Base-by-base conservation (phyloP, 1,284 basidiomycete species). In the Takashimella tepidaria region DNA sequence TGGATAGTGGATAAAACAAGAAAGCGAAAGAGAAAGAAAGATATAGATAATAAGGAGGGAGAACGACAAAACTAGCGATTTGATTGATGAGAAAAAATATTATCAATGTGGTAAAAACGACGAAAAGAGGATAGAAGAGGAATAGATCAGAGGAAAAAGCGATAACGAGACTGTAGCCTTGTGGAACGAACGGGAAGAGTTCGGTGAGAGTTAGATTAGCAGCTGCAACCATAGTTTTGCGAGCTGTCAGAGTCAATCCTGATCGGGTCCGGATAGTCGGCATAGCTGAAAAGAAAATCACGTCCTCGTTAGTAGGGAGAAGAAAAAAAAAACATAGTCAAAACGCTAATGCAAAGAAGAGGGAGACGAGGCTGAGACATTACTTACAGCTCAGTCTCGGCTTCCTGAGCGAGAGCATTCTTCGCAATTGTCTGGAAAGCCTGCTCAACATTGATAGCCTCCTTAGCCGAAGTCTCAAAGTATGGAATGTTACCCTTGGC, bases 401-500 rank as follows among this genome's bases (percentile, higher is more conserved):
- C 87, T 76, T 97, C 96, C 78, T 97, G 95, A 73, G 92, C 90
- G 60, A 99, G 79, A 3, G 96, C 96, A 72, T 97, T 98, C 85
- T 95, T 93, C 16, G 95, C 95, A 59, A 98, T 95, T 3, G 95
- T 97, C 77, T 97, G 93, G 86, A 99, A 99, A 4, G 96, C 96
- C 77, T 98, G 93, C 75, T 99, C 96, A 54, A 98, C 95, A 68
- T 99, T 99, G 82, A 98, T 98, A 19, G 96, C 95, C 76, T 99
- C 96, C 79, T 98, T 98, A 43, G 96, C 96, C 10, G 95, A 98
- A 1, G 96, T 98, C 80, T 99, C 96, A 76, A 98, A 99, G 78
- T 98, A 99, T 13, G 96, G 96, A 64, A 98, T 98, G 78, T 98
- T 98, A 69, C 96, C 96, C 79, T 98, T 98, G 60, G 91, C 88